Evolutionary conservation across 352 stramenopile species (phyloP), one percentile per base, ranked within the genome.

Genomic region (Phytophthora syringae): DNA sequence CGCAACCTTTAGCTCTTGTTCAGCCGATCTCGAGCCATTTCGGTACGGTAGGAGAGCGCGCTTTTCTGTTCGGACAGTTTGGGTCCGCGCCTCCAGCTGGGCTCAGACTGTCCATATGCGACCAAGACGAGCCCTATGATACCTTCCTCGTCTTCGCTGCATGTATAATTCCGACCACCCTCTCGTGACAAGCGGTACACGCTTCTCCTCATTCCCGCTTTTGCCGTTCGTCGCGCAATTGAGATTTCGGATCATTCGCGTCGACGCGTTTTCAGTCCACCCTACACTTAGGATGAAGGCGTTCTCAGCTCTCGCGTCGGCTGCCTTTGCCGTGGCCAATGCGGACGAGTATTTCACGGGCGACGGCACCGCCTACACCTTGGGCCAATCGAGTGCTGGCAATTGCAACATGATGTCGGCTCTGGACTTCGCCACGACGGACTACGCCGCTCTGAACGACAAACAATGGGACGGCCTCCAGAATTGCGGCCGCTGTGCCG

Each of bases 401-500:
- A 87, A 87, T 34, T 86, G 77, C 51, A 82, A 80, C 60, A 77
- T 86, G 69, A 78, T 74, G 69, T 70, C 64, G 43, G 62, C 55
- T 4, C 52, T 71, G 18, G 25, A 70, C 52, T 67, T 72, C 20
- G 72, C 69, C 20, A 64, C 48, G n/a, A 75, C 60, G 21, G 79
- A 89, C 70, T 90, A 93, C 57, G 84, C 77, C n/a, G 84, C 84
- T 5, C 56, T 93, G 27, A 93, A 91, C 59, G 68, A 83, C 66
- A 64, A 77, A 6, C 84, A 93, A 68, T 93, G 83, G 82, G 59
- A 80, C 57, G 62, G 64, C 22, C 76, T 79, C 7, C 59, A 68
- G 39, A 79, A 89, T 68, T 91, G 85, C 51, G 82, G 82, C 7
- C 82, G 83, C 16, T 93, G 85, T 47, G 85, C 80, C 34, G 70